phyloP scores from a whole-genome alignment of 1,284 basidiomycete genomes.

The Vanrija pseudolonga region DNA sequence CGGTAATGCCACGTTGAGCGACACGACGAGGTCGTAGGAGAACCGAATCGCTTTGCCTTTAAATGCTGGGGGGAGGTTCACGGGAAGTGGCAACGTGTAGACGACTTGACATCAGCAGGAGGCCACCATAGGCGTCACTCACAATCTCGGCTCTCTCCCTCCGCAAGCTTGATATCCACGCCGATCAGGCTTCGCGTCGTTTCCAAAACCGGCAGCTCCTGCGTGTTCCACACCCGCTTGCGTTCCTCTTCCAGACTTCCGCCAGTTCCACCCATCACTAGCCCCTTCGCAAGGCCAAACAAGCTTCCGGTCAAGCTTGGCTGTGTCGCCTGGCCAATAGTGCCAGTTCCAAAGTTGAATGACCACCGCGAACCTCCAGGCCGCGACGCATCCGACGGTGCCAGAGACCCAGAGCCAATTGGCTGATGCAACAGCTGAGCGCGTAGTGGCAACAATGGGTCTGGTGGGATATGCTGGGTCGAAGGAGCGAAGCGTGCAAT shows the following conservation, averaged over 20 bases:
- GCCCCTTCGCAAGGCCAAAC: slow-evolving; percentile 45
- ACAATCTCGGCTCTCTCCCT: slow-evolving; percentile 43
- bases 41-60: slow-evolving; percentile 77
- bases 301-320: slow-evolving; percentile 48
- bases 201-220: slow-evolving; percentile 48
- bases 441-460: slow-evolving; percentile 48
- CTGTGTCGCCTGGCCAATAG: slow-evolving; percentile 38
- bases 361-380: slow-evolving; percentile 33
- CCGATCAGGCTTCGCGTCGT: slow-evolving; percentile 42
- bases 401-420: slow-evolving; percentile 42
- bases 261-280: slow-evolving; percentile 38
- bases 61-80: slow-evolving; percentile 82
- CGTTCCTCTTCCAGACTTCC: slow-evolving; percentile 48
- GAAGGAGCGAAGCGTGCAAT: slow-evolving; percentile 47
- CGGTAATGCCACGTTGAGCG: slow-evolving; percentile 48
- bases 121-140: slow-evolving; percentile 7
- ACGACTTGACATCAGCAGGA: slow-evolving; percentile 57
- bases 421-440: slow-evolving; percentile 46
- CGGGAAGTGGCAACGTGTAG: slow-evolving; percentile 70
- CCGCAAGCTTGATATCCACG: slow-evolving; percentile 42
- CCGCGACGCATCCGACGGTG: slow-evolving; percentile 25
- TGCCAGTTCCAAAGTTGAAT: slow-evolving; percentile 44
- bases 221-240: slow-evolving; percentile 47
- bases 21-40: slow-evolving; percentile 81
- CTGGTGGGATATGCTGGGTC: slow-evolving; percentile 47